A percentile compares a stretch with the other conserved stretches of the same genome.
These are phyloP conservation scores for Huntiella abstrusa DNA, from an alignment of 2,329 filamentous ascomycete species.

Conservation along the genomic window DNA sequence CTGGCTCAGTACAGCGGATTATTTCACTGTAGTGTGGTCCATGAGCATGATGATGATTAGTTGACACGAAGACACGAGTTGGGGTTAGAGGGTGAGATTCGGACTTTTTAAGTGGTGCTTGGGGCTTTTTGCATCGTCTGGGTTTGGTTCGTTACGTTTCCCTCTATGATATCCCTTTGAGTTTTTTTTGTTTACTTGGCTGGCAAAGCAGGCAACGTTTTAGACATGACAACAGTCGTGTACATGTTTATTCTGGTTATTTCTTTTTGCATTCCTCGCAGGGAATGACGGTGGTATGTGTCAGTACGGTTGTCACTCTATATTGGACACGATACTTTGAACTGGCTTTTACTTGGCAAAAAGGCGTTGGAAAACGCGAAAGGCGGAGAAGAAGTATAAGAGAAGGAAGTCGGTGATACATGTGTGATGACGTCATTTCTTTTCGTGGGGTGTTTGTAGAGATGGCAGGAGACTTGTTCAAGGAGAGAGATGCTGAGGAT, in stretches of 20 bases:
- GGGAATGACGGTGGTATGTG: conserved; percentile 16
- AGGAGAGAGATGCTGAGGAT: too few species aligned
- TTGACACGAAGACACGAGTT: too few species aligned
- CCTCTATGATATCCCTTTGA: too few species aligned
- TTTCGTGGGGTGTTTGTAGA: not conserved
- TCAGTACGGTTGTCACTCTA: conserved; percentile 15
- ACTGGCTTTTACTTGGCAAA: conserved; percentile 3
- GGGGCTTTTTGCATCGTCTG: too few species aligned
- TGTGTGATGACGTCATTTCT: not conserved
- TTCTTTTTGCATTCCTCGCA: conserved; percentile 20
- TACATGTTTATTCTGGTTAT: conserved; percentile 2
- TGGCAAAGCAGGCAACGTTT: not conserved
- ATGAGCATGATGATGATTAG: too few species aligned
- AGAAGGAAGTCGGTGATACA: not conserved
- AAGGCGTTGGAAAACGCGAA: not conserved
- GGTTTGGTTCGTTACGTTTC: too few species aligned
- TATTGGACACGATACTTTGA: conserved; percentile 3
- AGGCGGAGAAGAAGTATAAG: not conserved
- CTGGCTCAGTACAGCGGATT: too few species aligned
- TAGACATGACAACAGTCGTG: too few species aligned
- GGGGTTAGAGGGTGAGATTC: too few species aligned
- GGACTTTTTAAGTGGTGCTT: too few species aligned
- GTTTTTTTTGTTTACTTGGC: conserved; percentile 5
- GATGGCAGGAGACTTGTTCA: not conserved
- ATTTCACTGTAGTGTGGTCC: too few species aligned